A percentile compares a stretch with the other conserved stretches of the same genome.
Conservation (phyloP, 495 filamentous ascomycete species). For the Annulohypoxylon stygium region DNA sequence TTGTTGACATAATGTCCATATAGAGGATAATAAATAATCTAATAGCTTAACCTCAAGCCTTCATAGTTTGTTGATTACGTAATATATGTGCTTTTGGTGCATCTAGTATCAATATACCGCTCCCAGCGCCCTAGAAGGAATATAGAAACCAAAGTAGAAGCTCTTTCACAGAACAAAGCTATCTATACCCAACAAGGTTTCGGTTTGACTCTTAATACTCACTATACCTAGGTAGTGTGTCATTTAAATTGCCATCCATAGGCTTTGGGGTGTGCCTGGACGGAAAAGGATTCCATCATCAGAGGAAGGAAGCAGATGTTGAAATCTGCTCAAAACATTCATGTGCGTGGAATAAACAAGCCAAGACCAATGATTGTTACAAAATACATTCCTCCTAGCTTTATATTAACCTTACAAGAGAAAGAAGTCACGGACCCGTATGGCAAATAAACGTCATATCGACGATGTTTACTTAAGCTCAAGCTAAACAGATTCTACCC, state of each 20-base stretch:
- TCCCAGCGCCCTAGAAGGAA: no score
- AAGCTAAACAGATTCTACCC: not conserved
- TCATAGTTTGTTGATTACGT: no score
- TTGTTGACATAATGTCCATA: no score
- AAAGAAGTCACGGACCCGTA: not conserved
- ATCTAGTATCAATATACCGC: no score
- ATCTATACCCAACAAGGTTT: no score
- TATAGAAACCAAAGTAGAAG: not conserved
- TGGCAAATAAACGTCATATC: not conserved
- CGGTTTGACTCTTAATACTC: no score
- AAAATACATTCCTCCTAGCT: not conserved
- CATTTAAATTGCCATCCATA: not conserved
- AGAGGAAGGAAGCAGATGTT: not conserved
- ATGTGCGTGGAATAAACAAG: not conserved
- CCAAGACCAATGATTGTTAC: not conserved
- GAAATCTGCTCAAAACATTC: not conserved
- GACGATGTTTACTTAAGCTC: not conserved
- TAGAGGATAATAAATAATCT: no score
- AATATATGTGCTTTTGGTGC: no score
- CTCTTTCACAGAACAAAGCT: not conserved
- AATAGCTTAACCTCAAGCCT: no score
- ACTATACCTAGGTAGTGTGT: no score
- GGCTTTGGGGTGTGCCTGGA: not conserved
- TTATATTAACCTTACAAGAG: no score
- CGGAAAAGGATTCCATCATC: not conserved